Conservation (phyloP, 108 stramenopile genomes). For the Fragilaria radians region DNA sequence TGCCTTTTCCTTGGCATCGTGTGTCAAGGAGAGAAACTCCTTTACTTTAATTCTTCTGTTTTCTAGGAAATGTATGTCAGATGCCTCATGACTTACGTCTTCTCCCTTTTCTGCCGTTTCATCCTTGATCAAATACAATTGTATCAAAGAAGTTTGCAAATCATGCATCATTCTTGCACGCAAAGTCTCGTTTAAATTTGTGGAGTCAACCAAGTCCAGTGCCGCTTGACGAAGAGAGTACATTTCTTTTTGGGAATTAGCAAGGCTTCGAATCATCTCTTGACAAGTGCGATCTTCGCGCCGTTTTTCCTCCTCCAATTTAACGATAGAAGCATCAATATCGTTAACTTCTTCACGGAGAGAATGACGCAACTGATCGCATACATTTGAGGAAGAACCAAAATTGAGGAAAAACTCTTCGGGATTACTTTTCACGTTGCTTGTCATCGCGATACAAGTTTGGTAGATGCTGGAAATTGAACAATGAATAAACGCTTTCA, state of each 20-base stretch:
- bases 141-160: slow-evolving; percentile 5
- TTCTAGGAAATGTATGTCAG: neutral
- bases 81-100: neutral
- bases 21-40: neutral
- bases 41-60: neutral
- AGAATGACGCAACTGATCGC: slow-evolving; percentile 35
- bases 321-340: slow-evolving; percentile 22
- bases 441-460: too few species aligned
- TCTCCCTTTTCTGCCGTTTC: neutral
- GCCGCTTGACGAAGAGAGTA: slow-evolving; percentile 16
- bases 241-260: slow-evolving; percentile 22
- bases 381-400: slow-evolving; percentile 37
- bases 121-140: neutral
- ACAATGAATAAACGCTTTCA: too few species aligned
- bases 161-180: slow-evolving; percentile 11
- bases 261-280: slow-evolving; percentile 16
- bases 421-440: neutral
- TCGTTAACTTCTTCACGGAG: slow-evolving; percentile 33
- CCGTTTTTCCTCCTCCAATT: slow-evolving; percentile 20
- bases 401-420: slow-evolving; percentile 26
- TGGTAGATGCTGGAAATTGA: too few species aligned
- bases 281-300: slow-evolving; percentile 16
- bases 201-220: slow-evolving; percentile 13
- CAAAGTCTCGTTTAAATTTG: slow-evolving; percentile 4
- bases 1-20: slow-evolving; percentile 13